These are phyloP conservation scores for Angomonas desouzai DNA, from an alignment of 208 protist genomes.

Conservation along the genomic window DNA sequence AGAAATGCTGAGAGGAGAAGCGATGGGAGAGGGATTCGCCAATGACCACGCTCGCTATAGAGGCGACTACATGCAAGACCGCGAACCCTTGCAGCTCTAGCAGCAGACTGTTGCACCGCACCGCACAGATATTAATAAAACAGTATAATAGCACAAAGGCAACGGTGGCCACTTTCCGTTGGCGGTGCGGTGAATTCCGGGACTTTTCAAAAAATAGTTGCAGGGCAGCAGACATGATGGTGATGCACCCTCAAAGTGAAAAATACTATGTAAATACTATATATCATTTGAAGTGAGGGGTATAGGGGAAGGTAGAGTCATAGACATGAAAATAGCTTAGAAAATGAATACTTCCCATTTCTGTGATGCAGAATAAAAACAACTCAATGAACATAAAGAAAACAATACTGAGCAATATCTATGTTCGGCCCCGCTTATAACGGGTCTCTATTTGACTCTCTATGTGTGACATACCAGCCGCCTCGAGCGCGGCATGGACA, in stretches of 20 bases:
- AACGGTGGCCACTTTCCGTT: slow-evolving; percentile 19
- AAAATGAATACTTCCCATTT: no score
- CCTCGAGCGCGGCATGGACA: slow-evolving; percentile 52
- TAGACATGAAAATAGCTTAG: no score
- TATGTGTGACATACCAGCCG: slow-evolving; percentile 69
- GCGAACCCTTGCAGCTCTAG: slow-evolving; percentile 39
- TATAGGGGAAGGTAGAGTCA: no score
- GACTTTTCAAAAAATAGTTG: slow-evolving; percentile 19
- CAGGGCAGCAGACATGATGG: not conserved
- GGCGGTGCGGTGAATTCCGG: slow-evolving; percentile 16
- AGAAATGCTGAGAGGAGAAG: slow-evolving; percentile 4
- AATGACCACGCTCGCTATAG: slow-evolving; percentile 34
- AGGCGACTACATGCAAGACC: slow-evolving; percentile 34
- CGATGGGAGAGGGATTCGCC: slow-evolving; percentile 20
- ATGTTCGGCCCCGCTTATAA: slow-evolving; percentile 40
- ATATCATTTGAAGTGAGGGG: no score
- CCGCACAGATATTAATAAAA: slow-evolving; percentile 24
- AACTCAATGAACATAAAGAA: not conserved
- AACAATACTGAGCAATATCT: slow-evolving; percentile 7
- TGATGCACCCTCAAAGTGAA: no score
- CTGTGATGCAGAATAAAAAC: no score
- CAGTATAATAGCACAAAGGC: slow-evolving; percentile 40
- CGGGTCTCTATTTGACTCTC: slow-evolving; percentile 42
- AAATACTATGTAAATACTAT: no score
- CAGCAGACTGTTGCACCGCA: slow-evolving; percentile 31